phyloP scores from a whole-genome alignment of 75 land plant genomes.

The Isoetes taiwanensis region DNA sequence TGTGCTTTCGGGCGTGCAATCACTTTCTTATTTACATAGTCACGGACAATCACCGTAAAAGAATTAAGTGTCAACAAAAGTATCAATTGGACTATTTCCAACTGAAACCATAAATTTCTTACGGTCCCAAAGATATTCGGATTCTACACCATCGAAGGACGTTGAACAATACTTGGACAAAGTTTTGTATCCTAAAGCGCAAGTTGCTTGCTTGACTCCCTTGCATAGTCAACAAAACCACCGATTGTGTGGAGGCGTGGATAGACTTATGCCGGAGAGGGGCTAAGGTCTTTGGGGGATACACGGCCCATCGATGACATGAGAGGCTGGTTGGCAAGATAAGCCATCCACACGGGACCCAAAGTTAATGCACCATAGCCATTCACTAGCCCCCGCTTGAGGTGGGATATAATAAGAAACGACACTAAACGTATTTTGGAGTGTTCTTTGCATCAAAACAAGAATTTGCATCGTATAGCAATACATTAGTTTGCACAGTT shows the following conservation, averaged over 20 bases:
- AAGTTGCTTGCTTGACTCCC: slow-evolving; percentile 4
- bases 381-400: not conserved
- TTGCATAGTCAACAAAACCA: slow-evolving; percentile 7
- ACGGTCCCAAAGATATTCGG: no score
- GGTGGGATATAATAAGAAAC: not conserved
- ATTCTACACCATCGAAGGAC: no score
- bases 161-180: slow-evolving; percentile 8
- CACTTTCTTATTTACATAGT: not conserved
- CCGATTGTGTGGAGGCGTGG: not conserved
- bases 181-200: not conserved
- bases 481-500: not conserved
- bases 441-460: not conserved
- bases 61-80: no score
- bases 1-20: not conserved
- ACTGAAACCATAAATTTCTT: no score
- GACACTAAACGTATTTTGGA: not conserved
- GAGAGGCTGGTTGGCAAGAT: not conserved
- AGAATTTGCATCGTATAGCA: not conserved
- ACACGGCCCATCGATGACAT: slow-evolving; percentile 4
- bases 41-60: slow-evolving; percentile 8
- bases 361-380: not conserved
- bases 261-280: not conserved
- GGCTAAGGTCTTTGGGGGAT: not conserved
- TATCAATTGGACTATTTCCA: no score
- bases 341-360: slow-evolving; percentile 3